These are phyloP conservation scores for Candida incommunis DNA, from an alignment of 805 yeast genomes.

Conservation along the genomic window DNA sequence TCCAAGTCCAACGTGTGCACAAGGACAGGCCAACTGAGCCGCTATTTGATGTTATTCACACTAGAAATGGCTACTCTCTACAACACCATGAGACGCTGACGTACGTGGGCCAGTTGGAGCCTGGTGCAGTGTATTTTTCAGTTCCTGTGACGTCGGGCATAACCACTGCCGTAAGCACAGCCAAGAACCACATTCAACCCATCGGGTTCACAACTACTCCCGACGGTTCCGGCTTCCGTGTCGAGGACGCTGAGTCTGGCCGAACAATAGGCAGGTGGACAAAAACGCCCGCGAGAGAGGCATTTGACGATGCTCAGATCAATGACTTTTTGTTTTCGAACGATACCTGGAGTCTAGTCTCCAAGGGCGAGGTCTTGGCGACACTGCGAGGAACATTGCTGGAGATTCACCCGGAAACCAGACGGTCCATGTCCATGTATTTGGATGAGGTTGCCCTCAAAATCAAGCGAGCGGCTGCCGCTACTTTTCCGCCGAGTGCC, in stretches of 20 bases:
- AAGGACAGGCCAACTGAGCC: neutral
- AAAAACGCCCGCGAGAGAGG: neutral
- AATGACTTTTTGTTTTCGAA: neutral
- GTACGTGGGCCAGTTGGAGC: neutral
- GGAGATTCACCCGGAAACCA: neutral
- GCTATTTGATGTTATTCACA: neutral
- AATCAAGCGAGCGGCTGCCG: neutral
- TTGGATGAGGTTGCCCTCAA: neutral
- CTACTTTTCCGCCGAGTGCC: neutral
- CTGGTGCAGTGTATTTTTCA: neutral
- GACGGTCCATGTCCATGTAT: neutral
- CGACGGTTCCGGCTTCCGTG: constrained; percentile 1
- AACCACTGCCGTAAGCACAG: neutral
- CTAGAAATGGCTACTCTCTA: neutral
- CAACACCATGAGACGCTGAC: neutral
- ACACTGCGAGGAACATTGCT: neutral
- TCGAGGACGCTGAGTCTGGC: neutral
- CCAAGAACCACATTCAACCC: neutral
- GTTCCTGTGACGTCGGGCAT: neutral
- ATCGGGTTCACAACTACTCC: neutral
- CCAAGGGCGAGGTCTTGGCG: constrained; percentile 1
- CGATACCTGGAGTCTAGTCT: neutral
- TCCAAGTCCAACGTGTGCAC: neutral
- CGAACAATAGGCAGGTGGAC: neutral
- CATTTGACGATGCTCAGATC: neutral